Conservation (phyloP, 192 early-diverging fungal species). For the Phycomyces nitens region DNA sequence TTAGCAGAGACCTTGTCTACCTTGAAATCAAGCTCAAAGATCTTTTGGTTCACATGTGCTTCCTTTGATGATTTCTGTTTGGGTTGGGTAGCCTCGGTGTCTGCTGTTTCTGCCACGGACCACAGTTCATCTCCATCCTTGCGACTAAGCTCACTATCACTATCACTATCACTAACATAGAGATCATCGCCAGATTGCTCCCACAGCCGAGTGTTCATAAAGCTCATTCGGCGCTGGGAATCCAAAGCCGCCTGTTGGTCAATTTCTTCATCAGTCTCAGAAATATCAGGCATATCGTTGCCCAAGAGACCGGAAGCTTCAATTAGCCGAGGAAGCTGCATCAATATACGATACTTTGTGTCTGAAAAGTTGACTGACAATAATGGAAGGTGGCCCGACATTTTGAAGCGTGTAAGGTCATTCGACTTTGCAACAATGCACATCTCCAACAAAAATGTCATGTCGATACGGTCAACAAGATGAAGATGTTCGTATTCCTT, state of each 20-base stretch:
- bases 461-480: conserved; percentile 85
- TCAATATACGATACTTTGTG: conserved; percentile 87
- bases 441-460: conserved; percentile 74
- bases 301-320: conserved; percentile 36
- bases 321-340: conserved; percentile 66
- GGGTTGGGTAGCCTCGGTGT: conserved; percentile 32
- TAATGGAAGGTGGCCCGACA: conserved; percentile 79
- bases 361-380: conserved; percentile 91
- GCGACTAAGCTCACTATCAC: conserved; percentile 26
- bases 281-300: background rate
- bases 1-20: conserved; percentile 65
- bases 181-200: conserved; percentile 16
- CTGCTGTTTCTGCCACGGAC: conserved; percentile 51
- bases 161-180: conserved; percentile 31
- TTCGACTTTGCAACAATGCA: conserved; percentile 80
- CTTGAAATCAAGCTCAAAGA: conserved; percentile 62
- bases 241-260: conserved; percentile 7
- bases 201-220: conserved; percentile 24
- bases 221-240: conserved; percentile 5
- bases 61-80: background rate
- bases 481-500: conserved; percentile 59
- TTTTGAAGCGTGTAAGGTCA: conserved; percentile 68
- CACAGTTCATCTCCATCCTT: conserved; percentile 31
- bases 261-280: background rate
- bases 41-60: conserved; percentile 33